These are phyloP conservation scores for Zea luxurians DNA, from an alignment of 176 grass and related monocot genomes.

Conservation along the genomic window DNA sequence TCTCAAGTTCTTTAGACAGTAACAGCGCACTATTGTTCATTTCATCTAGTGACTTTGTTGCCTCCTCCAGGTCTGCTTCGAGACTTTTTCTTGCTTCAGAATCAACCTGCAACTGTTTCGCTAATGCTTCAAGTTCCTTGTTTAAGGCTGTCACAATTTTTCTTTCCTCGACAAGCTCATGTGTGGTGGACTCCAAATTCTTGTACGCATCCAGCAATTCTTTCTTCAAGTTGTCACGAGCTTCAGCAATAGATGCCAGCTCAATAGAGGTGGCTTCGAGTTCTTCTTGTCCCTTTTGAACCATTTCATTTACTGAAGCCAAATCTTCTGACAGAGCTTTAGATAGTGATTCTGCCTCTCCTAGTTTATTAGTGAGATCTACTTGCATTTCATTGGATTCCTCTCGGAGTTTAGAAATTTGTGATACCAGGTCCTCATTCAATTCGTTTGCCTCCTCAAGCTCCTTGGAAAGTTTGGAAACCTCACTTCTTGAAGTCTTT, in stretches of 20 bases:
- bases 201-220: conserved; percentile 83
- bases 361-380: conserved; percentile 57
- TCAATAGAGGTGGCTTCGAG: conserved; percentile 57
- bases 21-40: conserved; percentile 93
- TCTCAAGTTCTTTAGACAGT: conserved; percentile 73
- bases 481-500: conserved; percentile 54
- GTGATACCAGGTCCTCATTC: conserved; percentile 62
- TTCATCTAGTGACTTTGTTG: conserved; percentile 86
- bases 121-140: conserved; percentile 74
- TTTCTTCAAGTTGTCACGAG: conserved; percentile 76
- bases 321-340: conserved; percentile 76
- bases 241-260: conserved; percentile 56
- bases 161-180: conserved; percentile 81
- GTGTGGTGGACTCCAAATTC: conserved; percentile 75
- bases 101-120: conserved; percentile 70
- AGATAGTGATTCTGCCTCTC: conserved; percentile 63
- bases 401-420: conserved; percentile 65
- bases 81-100: conserved; percentile 76
- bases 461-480: conserved; percentile 61
- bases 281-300: conserved; percentile 63
- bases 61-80: conserved; percentile 85
- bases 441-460: conserved; percentile 64
- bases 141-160: conserved; percentile 70
- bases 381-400: conserved; percentile 63
- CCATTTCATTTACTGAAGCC: conserved; percentile 65